Evolutionary conservation across 2,329 filamentous ascomycete genomes (phyloP).

Genomic region (Epichloe amarillans): DNA sequence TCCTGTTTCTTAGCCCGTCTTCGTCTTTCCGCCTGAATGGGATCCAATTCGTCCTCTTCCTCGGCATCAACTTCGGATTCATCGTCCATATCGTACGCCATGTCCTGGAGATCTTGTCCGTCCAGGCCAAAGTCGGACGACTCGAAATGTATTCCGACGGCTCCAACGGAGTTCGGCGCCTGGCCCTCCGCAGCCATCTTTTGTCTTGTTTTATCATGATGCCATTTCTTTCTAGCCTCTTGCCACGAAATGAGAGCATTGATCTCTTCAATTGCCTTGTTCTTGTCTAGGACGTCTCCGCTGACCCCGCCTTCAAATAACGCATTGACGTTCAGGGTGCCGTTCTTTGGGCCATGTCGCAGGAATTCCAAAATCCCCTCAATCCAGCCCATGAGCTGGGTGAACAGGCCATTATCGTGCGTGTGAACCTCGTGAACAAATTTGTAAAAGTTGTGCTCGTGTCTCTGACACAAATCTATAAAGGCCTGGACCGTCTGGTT

Average conservation of each 20-base stretch:
- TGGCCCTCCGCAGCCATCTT: conserved; percentile 86
- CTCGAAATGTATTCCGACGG: conserved; percentile 51
- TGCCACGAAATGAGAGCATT: conserved; percentile 85
- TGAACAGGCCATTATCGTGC: conserved; percentile 93
- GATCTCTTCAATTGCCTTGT: conserved; percentile 65
- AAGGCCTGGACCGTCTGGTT: conserved; percentile 98
- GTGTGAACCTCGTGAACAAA: conserved; percentile 97
- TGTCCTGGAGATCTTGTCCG: conserved; percentile 72
- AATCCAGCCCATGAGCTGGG: conserved; percentile 92
- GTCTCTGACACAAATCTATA: conserved; percentile 87
- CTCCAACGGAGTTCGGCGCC: conserved; percentile 31
- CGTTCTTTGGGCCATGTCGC: conserved; percentile 70
- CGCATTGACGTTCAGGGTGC: conserved; percentile 87
- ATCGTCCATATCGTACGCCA: conserved; percentile 62
- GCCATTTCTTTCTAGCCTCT: conserved; percentile 92
- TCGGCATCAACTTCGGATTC: conserved; percentile 58
- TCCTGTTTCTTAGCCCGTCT: conserved; percentile 67
- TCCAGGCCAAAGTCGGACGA: conserved; percentile 84
- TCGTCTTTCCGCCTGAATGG: conserved; percentile 75
- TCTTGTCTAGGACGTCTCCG: conserved; percentile 53
- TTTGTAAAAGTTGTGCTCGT: conserved; percentile 92
- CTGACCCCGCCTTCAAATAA: conserved; percentile 71
- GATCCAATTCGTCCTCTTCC: conserved; percentile 67
- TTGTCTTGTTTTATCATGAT: conserved; percentile 91
- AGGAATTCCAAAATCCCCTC: conserved; percentile 92